These are phyloP conservation scores for Porcisia deanei DNA, from an alignment of 208 protist genomes.

Conservation along the genomic window DNA sequence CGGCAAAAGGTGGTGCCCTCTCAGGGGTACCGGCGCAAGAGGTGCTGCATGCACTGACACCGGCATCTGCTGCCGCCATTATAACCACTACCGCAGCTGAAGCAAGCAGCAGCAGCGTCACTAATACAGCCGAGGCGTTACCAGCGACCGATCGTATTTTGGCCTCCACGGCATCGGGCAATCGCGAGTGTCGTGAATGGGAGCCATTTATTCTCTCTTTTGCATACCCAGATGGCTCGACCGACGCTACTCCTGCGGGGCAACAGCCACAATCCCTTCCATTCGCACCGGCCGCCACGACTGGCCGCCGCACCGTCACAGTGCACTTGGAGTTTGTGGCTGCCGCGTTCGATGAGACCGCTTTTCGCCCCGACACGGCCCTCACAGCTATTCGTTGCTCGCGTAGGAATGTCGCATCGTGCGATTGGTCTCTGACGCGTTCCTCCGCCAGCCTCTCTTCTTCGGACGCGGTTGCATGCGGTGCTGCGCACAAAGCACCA, in stretches of 20 bases:
- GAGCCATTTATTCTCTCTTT: slow-evolving; percentile 7
- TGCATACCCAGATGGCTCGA: not conserved
- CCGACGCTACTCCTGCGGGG: not conserved
- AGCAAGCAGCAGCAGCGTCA: not conserved
- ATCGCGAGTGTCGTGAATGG: not conserved
- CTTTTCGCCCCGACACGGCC: not conserved
- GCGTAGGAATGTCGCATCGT: slow-evolving; percentile 12
- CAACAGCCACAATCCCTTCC: not conserved
- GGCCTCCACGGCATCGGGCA: not conserved
- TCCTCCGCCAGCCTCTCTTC: not conserved
- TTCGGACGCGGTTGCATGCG: not conserved
- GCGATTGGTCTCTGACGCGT: not conserved
- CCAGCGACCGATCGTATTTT: not conserved
- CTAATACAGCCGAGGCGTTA: not conserved
- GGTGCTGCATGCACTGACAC: not conserved
- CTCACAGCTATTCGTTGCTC: not conserved
- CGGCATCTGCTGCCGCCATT: not conserved
- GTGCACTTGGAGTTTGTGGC: not conserved
- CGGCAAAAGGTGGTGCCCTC: not conserved
- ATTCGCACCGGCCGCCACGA: not conserved
- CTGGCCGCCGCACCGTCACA: not conserved
- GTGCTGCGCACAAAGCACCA: not conserved
- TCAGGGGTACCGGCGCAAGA: not conserved
- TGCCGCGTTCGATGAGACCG: not conserved
- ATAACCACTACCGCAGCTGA: not conserved